These are phyloP conservation scores for Cylindrotheca closterium DNA, from an alignment of 108 stramenopile species.

Conservation along the genomic window DNA sequence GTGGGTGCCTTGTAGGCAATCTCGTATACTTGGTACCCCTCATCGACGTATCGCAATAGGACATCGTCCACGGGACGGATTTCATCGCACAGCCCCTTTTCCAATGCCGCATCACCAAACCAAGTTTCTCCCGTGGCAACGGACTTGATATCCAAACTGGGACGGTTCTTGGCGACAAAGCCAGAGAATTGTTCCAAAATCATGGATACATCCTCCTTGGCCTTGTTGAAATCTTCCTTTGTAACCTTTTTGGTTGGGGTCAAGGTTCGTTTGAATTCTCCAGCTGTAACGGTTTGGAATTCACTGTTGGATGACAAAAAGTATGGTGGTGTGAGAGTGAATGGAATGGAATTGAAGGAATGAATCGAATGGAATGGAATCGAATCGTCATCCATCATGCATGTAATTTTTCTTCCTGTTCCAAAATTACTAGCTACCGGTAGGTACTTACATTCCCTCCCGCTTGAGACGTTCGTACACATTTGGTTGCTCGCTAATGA, in stretches of 20 bases:
- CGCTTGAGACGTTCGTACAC: slow-evolving; percentile 83
- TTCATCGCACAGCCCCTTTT: slow-evolving; percentile 84
- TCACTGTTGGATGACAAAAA: slow-evolving; percentile 32
- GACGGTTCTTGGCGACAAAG: slow-evolving; percentile 81
- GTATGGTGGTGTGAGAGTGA: too few species aligned
- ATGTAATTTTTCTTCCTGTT: too few species aligned
- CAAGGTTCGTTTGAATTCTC: slow-evolving; percentile 90
- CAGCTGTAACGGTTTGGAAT: slow-evolving; percentile 92
- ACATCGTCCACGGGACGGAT: slow-evolving; percentile 85
- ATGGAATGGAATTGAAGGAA: background rate
- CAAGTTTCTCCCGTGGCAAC: slow-evolving; percentile 95
- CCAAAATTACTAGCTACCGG: background rate
- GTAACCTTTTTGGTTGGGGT: slow-evolving; percentile 89
- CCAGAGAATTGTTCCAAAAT: slow-evolving; percentile 83
- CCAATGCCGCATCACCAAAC: slow-evolving; percentile 88
- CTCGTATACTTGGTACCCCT: slow-evolving; percentile 76
- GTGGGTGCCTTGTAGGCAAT: slow-evolving; percentile 44
- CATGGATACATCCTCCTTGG: slow-evolving; percentile 73
- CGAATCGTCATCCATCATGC: too few species aligned
- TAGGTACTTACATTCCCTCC: slow-evolving; percentile 80
- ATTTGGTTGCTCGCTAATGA: slow-evolving; percentile 90
- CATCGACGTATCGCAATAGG: slow-evolving; percentile 66
- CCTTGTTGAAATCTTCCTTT: slow-evolving; percentile 82
- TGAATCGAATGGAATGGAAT: background rate
- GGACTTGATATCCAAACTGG: slow-evolving; percentile 80